A percentile compares a stretch with the other conserved stretches of the same genome.
These are phyloP conservation scores for Ophiostoma sp. DNA, from an alignment of 2,329 filamentous ascomycete species.

Conservation along the genomic window DNA sequence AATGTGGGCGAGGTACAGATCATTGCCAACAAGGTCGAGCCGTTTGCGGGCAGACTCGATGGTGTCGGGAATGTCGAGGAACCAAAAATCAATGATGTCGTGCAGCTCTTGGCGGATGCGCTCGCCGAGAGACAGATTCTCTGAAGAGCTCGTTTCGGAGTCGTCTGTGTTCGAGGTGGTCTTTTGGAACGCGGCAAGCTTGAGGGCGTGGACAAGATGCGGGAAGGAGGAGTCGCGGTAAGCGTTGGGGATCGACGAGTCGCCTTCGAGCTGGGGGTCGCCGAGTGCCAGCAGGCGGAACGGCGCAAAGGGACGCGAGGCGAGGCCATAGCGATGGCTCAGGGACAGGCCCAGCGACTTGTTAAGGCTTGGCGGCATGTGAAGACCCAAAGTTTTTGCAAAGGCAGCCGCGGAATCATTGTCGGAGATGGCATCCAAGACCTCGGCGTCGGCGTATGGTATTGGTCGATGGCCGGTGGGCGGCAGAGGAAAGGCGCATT, in stretches of 20 bases:
- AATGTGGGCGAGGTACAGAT: conserved; percentile 89
- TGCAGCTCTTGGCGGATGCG: conserved; percentile 51
- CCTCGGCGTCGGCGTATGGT: neutral
- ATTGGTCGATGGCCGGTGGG: conserved; percentile 28
- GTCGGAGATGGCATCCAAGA: neutral
- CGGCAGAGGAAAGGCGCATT: conserved; percentile 70
- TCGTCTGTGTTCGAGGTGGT: neutral
- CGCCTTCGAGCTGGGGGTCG: conserved; percentile 90
- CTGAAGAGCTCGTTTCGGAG: conserved; percentile 32
- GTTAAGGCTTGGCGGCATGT: conserved; percentile 28
- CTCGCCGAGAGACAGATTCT: conserved; percentile 45
- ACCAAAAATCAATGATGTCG: conserved; percentile 55
- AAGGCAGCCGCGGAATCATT: conserved; percentile 33
- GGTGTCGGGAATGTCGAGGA: conserved; percentile 63
- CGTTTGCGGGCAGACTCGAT: conserved; percentile 67
- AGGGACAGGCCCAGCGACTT: conserved; percentile 7
- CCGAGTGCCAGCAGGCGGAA: conserved; percentile 84
- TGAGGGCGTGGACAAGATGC: conserved; percentile 45
- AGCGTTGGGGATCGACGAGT: conserved; percentile 68
- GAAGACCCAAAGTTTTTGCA: conserved; percentile 39
- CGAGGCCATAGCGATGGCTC: conserved; percentile 26
- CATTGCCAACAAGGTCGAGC: conserved; percentile 86
- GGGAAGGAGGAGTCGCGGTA: conserved; percentile 48
- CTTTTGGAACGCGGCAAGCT: conserved; percentile 43
- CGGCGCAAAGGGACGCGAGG: conserved; percentile 49